Percentiles rank a stretch among this genome's conserved stretches.
Conservation (phyloP, 2,329 filamentous ascomycete genomes). For the Colletotrichum melonis region DNA sequence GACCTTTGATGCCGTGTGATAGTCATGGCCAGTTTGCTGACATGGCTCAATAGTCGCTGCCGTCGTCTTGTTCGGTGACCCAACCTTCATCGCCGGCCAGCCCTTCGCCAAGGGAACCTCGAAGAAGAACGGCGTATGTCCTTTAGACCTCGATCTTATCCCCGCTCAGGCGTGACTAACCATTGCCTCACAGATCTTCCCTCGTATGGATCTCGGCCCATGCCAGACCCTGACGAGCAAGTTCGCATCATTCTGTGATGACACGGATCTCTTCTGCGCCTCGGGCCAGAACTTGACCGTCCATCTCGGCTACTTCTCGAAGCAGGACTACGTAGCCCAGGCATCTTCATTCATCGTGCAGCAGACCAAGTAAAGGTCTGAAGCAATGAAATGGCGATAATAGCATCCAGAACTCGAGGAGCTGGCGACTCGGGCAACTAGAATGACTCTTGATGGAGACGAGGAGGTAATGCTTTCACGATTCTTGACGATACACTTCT, state of each 20-base stretch:
- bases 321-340: constrained; percentile 15
- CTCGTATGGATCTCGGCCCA: constrained; percentile 16
- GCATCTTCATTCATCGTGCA: constrained; percentile 12
- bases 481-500: background rate
- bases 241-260: constrained; percentile 29
- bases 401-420: background rate
- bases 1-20: background rate
- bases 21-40: background rate
- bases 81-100: constrained; percentile 49
- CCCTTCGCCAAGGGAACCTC: constrained; percentile 51
- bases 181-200: constrained; percentile 10
- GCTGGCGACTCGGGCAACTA: constrained; percentile 13
- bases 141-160: fast-evolving
- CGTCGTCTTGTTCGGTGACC: constrained; percentile 54
- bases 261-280: constrained; percentile 27
- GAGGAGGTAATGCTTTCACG: background rate
- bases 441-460: too few relatives aligned
- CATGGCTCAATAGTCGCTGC: constrained; percentile 48
- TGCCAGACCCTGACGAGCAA: constrained; percentile 2
- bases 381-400: too few relatives aligned
- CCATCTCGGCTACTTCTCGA: constrained; percentile 31
- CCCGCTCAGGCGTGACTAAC: background rate
- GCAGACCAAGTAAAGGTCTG: background rate
- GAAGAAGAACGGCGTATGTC: constrained; percentile 50
- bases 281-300: constrained; percentile 30